phyloP scores from a whole-genome alignment of 106 monocot species.

The Dendrobium huoshanense region DNA sequence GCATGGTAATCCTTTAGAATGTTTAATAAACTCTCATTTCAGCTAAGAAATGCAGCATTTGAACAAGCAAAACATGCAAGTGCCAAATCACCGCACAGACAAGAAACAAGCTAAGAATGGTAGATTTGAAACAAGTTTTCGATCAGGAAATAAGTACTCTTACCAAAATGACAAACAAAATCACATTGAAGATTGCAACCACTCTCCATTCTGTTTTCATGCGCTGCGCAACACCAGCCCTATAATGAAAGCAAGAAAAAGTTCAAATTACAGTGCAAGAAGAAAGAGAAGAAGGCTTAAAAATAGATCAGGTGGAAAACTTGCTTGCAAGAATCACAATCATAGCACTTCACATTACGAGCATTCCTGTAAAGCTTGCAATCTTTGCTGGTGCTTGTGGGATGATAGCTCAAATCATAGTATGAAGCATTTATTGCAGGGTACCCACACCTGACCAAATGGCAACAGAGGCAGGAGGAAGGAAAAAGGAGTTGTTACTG shows the following conservation, averaged over 20 bases:
- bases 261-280: not conserved
- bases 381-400: constrained; percentile 67
- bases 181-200: constrained; percentile 82
- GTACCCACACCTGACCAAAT: constrained; percentile 71
- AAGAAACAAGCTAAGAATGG: not conserved
- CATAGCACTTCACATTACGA: constrained; percentile 60
- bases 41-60: not conserved
- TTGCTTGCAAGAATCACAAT: constrained; percentile 98
- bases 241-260: constrained; percentile 15
- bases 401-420: constrained; percentile 95
- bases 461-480: not conserved
- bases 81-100: not conserved
- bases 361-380: constrained; percentile 93
- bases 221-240: constrained; percentile 96
- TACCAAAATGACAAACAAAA: constrained; percentile 84
- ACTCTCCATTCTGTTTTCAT: constrained; percentile 92
- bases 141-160: not conserved
- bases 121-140: not conserved
- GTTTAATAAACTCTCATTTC: not conserved
- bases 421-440: constrained; percentile 83
- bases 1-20: not conserved
- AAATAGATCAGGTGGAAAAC: constrained; percentile 7
- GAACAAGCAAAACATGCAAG: not conserved
- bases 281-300: not conserved
- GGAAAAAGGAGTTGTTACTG: not conserved